Percentiles rank a stretch among this genome's conserved stretches.
These are phyloP conservation scores for Ceratopteris richardii DNA, from an alignment of 75 land plant species.

Conservation along the genomic window DNA sequence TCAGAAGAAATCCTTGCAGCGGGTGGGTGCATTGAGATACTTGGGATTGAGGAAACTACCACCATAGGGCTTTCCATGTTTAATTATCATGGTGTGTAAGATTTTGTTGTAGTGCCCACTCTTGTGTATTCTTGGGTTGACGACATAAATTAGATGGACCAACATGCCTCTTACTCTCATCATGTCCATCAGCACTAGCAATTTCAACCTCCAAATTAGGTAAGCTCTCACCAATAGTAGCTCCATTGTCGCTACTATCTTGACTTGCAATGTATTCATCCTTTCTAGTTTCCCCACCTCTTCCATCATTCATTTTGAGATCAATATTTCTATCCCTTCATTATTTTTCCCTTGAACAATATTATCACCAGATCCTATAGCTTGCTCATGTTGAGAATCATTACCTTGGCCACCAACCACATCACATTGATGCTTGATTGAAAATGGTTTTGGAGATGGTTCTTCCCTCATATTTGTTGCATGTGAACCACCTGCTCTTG, in stretches of 20 bases:
- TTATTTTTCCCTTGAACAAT: not conserved
- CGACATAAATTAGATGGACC: constrained; percentile 15
- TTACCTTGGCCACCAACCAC: constrained; percentile 2
- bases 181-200: constrained; percentile 50
- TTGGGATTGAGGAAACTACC: constrained; percentile 12
- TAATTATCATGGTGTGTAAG: constrained; percentile 20
- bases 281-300: constrained; percentile 25
- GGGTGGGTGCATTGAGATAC: constrained; percentile 16
- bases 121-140: constrained; percentile 9
- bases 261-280: constrained; percentile 37
- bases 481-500: not conserved
- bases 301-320: constrained; percentile 36
- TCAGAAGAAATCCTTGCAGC: constrained; percentile 12
- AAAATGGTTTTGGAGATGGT: not conserved
- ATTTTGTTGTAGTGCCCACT: constrained; percentile 4
- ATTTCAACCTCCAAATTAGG: constrained; percentile 50
- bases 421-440: not conserved
- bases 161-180: constrained; percentile 34
- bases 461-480: constrained; percentile 2
- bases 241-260: constrained; percentile 50
- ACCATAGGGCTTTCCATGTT: constrained; percentile 29
- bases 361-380: not conserved
- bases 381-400: not conserved
- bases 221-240: constrained; percentile 46
- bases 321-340: constrained; percentile 21